Percentiles rank a stretch among this genome's conserved stretches.
phyloP scores from a whole-genome alignment of 2,329 filamentous ascomycete genomes.

The Penicillium sp. region DNA sequence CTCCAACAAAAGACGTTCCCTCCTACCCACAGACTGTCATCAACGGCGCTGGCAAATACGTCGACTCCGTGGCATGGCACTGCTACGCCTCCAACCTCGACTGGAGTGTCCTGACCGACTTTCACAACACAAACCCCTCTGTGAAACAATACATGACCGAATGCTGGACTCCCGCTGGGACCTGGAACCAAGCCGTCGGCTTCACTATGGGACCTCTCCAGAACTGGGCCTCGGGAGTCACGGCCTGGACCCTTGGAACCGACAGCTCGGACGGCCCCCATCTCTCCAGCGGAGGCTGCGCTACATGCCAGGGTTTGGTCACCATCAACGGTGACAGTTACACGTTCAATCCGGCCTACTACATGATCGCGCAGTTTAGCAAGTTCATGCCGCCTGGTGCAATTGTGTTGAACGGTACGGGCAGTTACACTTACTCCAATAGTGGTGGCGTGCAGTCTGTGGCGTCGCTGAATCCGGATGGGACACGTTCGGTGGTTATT shows the following conservation, averaged over 20 bases:
- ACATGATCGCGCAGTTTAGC: slow-evolving; percentile 59
- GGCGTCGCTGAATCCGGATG: slow-evolving; percentile 54
- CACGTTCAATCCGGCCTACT: slow-evolving; percentile 55
- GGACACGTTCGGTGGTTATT: slow-evolving; percentile 51
- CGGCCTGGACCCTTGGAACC: slow-evolving; percentile 38
- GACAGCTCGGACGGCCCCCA: slow-evolving; percentile 34
- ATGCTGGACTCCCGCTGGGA: slow-evolving; percentile 39
- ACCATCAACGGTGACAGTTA: slow-evolving; percentile 46
- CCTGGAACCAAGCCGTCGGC: slow-evolving; percentile 33
- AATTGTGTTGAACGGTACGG: slow-evolving; percentile 47
- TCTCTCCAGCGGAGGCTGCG: slow-evolving; percentile 34
- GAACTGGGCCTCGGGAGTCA: slow-evolving; percentile 37
- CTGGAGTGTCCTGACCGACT: slow-evolving; percentile 41
- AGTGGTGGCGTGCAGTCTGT: slow-evolving; percentile 48
- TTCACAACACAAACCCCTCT: slow-evolving; percentile 38
- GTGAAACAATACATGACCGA: slow-evolving; percentile 48
- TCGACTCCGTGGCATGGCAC: slow-evolving; percentile 45
- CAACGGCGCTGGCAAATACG: slow-evolving; percentile 33
- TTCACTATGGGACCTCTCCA: slow-evolving; percentile 38
- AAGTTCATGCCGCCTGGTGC: slow-evolving; percentile 54
- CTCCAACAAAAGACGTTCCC: slow-evolving; percentile 29
- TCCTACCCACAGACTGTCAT: slow-evolving; percentile 42
- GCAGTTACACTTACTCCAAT: slow-evolving; percentile 50
- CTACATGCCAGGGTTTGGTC: slow-evolving; percentile 33
- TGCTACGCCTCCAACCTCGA: slow-evolving; percentile 43